A percentile compares a stretch with the other conserved stretches of the same genome.
phyloP scores from a whole-genome alignment of 257 asterid species.

The Thymus quinquecostatus region DNA sequence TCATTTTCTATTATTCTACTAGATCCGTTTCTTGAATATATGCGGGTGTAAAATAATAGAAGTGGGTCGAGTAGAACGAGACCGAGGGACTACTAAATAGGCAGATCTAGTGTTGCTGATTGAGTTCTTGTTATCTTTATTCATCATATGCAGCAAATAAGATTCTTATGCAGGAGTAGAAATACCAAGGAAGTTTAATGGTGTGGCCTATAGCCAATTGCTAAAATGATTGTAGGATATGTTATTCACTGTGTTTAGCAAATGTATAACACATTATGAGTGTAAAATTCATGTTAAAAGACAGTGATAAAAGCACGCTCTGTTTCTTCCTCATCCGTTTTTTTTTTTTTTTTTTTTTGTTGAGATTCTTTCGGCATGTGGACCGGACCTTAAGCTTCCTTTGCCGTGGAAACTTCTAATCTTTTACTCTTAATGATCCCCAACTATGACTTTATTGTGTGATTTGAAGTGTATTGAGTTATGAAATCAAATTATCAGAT shows the following conservation, averaged over 20 bases:
- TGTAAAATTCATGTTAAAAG: too few relatives aligned
- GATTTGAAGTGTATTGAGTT: not conserved
- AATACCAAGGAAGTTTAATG: not conserved
- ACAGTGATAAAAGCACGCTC: too few relatives aligned
- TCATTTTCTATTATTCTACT: too few relatives aligned
- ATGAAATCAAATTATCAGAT: not conserved
- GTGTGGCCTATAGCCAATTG: not conserved
- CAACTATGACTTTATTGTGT: constrained; percentile 1
- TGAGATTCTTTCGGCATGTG: not conserved
- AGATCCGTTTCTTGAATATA: too few relatives aligned
- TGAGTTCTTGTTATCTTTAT: too few relatives aligned
- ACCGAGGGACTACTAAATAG: too few relatives aligned
- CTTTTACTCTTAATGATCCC: not conserved
- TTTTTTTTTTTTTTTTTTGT: not conserved
- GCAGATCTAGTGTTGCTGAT: not conserved
- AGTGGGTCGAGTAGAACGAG: too few relatives aligned
- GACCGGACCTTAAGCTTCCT: not conserved
- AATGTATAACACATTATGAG: too few relatives aligned
- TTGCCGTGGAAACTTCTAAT: constrained; percentile 1
- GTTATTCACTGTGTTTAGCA: not conserved
- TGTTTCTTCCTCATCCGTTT: not conserved
- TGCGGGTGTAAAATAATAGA: too few relatives aligned
- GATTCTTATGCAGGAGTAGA: not conserved
- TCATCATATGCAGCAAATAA: not conserved
- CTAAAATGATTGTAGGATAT: not conserved